phyloP scores from a whole-genome alignment of 805 yeast genomes.

The Saccharomycopsis malanga region DNA sequence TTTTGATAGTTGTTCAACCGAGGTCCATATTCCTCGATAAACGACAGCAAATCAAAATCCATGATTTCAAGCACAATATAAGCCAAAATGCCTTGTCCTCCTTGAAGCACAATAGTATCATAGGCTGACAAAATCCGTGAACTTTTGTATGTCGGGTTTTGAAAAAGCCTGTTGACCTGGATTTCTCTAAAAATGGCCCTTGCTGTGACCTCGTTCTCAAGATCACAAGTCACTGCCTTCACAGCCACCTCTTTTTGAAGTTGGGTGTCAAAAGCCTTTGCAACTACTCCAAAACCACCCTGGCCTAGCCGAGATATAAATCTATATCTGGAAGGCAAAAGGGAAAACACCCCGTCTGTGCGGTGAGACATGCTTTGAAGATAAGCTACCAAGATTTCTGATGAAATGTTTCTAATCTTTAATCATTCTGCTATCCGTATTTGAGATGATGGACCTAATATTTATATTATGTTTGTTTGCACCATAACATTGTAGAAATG shows the following conservation, averaged over 20 bases:
- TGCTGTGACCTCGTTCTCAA: neutral
- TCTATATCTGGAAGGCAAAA: slow-evolving; percentile 2
- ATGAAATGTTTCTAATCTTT: too few relatives aligned
- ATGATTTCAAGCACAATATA: slow-evolving; percentile 10
- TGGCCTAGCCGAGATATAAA: neutral
- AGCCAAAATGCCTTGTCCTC: neutral
- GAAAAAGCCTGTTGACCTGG: neutral
- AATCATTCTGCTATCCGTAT: too few relatives aligned
- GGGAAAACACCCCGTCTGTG: too few relatives aligned
- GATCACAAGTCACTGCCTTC: neutral
- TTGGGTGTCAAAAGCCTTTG: neutral
- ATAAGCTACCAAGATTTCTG: too few relatives aligned
- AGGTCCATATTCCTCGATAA: neutral
- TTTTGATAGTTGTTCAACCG: too few relatives aligned
- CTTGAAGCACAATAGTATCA: neutral
- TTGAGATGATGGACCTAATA: too few relatives aligned
- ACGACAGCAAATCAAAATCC: slow-evolving; percentile 4
- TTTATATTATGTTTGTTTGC: too few relatives aligned
- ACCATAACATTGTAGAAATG: too few relatives aligned
- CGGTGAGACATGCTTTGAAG: too few relatives aligned
- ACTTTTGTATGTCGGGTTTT: neutral
- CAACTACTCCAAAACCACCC: neutral
- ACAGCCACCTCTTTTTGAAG: neutral
- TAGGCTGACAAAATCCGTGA: neutral
- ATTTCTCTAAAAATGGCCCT: slow-evolving; percentile 1